phyloP scores from a whole-genome alignment of 192 early-diverging fungal species.

The Umbelopsis sp. region DNA sequence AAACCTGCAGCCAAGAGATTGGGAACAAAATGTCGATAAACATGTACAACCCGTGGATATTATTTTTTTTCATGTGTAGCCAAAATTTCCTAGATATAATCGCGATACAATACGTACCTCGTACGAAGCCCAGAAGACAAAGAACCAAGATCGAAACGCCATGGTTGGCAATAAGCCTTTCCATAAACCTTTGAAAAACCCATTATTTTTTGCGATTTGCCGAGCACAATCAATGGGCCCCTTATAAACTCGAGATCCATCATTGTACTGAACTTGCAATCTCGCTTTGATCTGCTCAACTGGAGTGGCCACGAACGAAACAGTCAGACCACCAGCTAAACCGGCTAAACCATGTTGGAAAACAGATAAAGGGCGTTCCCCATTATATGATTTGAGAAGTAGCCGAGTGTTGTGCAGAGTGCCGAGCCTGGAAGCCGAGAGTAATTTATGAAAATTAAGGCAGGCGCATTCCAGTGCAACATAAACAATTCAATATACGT shows the following conservation, averaged over 20 bases:
- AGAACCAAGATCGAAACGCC: constrained; percentile 83
- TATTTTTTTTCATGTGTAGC: background rate
- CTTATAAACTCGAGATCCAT: constrained; percentile 67
- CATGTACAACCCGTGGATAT: background rate
- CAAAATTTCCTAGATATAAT: background rate
- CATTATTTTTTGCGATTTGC: constrained; percentile 76
- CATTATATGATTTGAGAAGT: constrained; percentile 60
- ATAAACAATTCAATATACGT: background rate
- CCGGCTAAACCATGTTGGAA: constrained; percentile 76
- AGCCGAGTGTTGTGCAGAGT: constrained; percentile 83
- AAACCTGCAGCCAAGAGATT: constrained; percentile 46
- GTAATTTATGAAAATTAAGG: background rate
- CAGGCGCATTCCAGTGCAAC: background rate
- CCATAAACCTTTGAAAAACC: constrained; percentile 73
- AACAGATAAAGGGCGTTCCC: constrained; percentile 59
- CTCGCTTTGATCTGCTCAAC: constrained; percentile 75
- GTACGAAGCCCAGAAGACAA: constrained; percentile 73
- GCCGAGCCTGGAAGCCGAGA: constrained; percentile 61
- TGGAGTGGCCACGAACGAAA: constrained; percentile 81
- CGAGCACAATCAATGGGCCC: constrained; percentile 88
- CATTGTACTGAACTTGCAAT: constrained; percentile 78
- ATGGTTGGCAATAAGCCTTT: constrained; percentile 85
- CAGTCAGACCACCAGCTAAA: constrained; percentile 72
- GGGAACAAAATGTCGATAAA: constrained; percentile 21
- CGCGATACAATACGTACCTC: constrained; percentile 39